Conservation (phyloP, 768 basidiomycete genomes). For the Lentinula edodes region DNA sequence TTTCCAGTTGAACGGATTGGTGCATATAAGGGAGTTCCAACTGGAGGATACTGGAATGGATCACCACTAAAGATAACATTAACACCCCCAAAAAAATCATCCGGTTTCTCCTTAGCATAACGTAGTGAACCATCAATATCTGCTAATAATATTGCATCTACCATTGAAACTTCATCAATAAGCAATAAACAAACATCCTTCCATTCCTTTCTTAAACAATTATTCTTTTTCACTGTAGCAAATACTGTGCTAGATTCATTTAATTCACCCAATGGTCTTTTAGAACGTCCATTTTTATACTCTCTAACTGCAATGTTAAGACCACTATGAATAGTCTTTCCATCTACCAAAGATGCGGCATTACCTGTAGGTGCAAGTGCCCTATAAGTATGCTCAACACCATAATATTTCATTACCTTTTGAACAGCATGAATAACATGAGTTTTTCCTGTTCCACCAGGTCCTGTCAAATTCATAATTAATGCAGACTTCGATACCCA, state of each 20-base stretch:
- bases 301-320: constrained; percentile 17
- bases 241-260: too few species aligned
- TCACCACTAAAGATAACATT: neutral
- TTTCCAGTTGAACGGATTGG: neutral
- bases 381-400: constrained; percentile 15
- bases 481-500: constrained; percentile 6
- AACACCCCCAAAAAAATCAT: neutral
- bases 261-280: too few species aligned
- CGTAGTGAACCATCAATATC: constrained; percentile 17
- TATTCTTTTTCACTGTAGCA: too few species aligned
- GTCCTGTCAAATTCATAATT: constrained; percentile 19
- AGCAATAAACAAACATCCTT: too few species aligned
- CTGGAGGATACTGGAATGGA: neutral
- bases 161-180: constrained; percentile 24
- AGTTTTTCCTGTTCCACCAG: constrained; percentile 28
- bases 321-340: constrained; percentile 21
- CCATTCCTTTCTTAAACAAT: too few species aligned
- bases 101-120: too few species aligned
- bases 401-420: constrained; percentile 15
- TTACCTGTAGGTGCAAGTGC: constrained; percentile 26
- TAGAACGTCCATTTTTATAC: too few species aligned
- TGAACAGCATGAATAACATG: constrained; percentile 21
- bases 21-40: neutral
- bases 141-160: constrained; percentile 16
- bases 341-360: too few species aligned